A percentile compares a stretch with the other conserved stretches of the same genome.
Evolutionary conservation across 306 rosid genomes (phyloP).

Genomic region (Abrus pulchellus): DNA sequence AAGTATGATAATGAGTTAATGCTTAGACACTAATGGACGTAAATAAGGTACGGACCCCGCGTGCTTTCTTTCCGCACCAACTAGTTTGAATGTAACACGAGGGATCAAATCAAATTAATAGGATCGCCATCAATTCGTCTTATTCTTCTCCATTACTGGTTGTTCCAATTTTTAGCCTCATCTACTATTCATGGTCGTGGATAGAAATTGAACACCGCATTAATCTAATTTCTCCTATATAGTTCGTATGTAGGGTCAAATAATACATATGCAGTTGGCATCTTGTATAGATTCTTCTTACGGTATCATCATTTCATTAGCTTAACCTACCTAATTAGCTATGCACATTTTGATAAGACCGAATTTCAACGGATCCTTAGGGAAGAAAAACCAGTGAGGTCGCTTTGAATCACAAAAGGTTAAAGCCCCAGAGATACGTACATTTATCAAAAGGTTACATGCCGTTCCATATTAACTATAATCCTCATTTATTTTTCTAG

Average conservation of each 20-base stretch:
- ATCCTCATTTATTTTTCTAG: not conserved
- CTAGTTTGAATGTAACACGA: not conserved
- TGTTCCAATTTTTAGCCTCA: constrained; percentile 10
- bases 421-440: not conserved
- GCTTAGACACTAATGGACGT: not conserved
- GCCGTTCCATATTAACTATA: not conserved
- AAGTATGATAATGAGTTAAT: constrained; percentile 11
- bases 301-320: constrained; percentile 44
- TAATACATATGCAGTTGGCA: constrained; percentile 20
- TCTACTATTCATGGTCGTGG: constrained; percentile 7
- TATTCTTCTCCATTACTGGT: constrained; percentile 8
- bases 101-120: constrained; percentile 27
- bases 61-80: constrained; percentile 18
- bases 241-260: constrained; percentile 43
- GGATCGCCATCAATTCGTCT: not conserved
- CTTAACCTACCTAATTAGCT: constrained; percentile 7
- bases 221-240: not conserved
- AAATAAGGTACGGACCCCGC: not conserved
- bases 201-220: not conserved
- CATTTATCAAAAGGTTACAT: not conserved
- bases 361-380: constrained; percentile 43
- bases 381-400: not conserved
- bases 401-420: not conserved
- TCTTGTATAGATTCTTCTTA: constrained; percentile 43
- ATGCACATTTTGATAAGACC: constrained; percentile 42